Percentiles rank a stretch among this genome's conserved stretches.
Evolutionary conservation across 306 rosid genomes (phyloP).

Genomic region (Casuarina cunninghamiana): DNA sequence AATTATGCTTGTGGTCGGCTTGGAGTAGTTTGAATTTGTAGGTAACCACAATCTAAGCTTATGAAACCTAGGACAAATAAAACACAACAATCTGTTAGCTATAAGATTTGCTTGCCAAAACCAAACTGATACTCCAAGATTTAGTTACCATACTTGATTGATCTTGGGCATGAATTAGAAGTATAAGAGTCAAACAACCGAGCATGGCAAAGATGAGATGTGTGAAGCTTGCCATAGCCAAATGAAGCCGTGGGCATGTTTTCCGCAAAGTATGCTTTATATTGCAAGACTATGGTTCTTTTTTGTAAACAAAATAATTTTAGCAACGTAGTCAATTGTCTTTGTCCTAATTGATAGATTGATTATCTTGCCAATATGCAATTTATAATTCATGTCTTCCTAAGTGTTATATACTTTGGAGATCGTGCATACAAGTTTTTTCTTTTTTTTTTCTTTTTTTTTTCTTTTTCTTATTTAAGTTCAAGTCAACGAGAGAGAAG

Average conservation of each 20-base stretch:
- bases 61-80: background rate
- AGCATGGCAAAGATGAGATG: background rate
- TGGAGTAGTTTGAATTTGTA: conserved; percentile 11
- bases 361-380: background rate
- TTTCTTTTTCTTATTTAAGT: background rate
- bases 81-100: background rate
- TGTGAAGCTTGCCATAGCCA: conserved; percentile 10
- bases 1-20: conserved; percentile 12
- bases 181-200: background rate
- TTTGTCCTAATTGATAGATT: background rate
- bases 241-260: background rate
- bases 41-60: conserved; percentile 27
- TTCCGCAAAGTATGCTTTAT: background rate
- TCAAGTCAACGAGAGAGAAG: background rate
- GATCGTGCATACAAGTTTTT: no score
- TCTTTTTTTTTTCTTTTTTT: no score
- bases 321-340: background rate
- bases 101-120: background rate
- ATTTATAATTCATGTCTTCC: background rate
- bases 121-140: background rate
- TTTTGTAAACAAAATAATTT: background rate
- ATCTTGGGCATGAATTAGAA: background rate
- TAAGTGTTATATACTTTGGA: background rate
- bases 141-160: background rate
- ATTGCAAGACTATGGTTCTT: no score